Percentiles rank a stretch among this genome's conserved stretches.
Conservation (phyloP, 352 stramenopile species). For the Globisporangium nagaii region DNA sequence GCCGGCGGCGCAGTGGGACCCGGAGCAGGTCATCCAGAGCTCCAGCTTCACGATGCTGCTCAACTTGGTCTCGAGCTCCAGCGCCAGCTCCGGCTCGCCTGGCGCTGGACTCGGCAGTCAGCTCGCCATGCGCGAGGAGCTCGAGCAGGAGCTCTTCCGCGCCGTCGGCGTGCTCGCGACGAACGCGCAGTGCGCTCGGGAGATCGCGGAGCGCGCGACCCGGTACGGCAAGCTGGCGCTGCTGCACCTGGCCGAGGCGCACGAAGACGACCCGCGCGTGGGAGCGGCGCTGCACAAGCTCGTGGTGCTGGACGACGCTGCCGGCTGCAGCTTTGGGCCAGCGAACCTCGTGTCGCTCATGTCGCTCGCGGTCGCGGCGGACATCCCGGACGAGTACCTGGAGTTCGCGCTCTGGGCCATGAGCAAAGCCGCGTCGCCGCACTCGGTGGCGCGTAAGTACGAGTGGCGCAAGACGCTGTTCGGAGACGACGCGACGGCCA, state of each 20-base stretch:
- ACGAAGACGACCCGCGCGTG: conserved; percentile 54
- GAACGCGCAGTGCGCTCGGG: conserved; percentile 44
- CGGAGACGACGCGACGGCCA: conserved; percentile 43
- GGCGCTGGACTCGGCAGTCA: conserved; percentile 20
- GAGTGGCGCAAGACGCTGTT: conserved; percentile 58
- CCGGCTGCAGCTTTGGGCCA: conserved; percentile 44
- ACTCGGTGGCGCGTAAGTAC: conserved; percentile 29
- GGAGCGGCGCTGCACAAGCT: conserved; percentile 46
- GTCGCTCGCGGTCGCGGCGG: conserved; percentile 45
- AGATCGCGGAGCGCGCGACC: conserved; percentile 53
- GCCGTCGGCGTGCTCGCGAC: conserved; percentile 45
- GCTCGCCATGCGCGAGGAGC: conserved; percentile 21
- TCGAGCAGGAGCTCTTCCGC: conserved; percentile 43
- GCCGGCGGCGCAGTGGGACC: conserved; percentile 29
- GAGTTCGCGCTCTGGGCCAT: conserved; percentile 73
- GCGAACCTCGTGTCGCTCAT: conserved; percentile 66
- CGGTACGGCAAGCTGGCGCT: conserved; percentile 68
- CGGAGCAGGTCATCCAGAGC: conserved; percentile 40
- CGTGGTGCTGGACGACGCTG: conserved; percentile 31
- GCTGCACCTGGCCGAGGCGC: conserved; percentile 41
- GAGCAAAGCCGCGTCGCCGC: conserved; percentile 33
- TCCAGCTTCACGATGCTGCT: conserved; percentile 62
- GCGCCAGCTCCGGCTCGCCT: conserved; percentile 1
- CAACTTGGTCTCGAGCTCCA: conserved; percentile 38
- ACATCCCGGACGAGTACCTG: conserved; percentile 52